Conservation (phyloP, 768 basidiomycete genomes). For the Psilocybe azurescens region DNA sequence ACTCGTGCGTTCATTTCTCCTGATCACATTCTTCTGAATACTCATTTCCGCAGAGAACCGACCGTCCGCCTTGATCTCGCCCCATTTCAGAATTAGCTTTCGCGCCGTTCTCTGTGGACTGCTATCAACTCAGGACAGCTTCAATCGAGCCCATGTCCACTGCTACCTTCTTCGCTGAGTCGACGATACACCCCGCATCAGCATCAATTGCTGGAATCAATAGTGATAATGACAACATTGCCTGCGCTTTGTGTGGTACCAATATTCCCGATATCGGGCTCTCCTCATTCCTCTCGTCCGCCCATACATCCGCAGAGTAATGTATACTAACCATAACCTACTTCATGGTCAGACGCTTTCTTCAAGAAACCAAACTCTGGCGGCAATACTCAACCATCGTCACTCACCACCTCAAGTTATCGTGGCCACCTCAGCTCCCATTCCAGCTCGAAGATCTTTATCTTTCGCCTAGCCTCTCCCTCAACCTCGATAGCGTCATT, state of each 20-base stretch:
- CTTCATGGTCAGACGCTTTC: conserved; percentile 60
- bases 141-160: conserved; percentile 84
- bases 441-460: conserved; percentile 55
- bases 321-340: conserved; percentile 34
- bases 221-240: conserved; percentile 53
- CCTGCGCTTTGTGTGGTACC: conserved; percentile 83
- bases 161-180: conserved; percentile 60
- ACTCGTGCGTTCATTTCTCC: conserved; percentile 70
- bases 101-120: conserved; percentile 77
- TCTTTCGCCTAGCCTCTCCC: conserved; percentile 64
- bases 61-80: conserved; percentile 93
- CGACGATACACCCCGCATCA: conserved; percentile 40
- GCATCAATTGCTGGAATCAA: conserved; percentile 51
- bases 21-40: conserved; percentile 12
- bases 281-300: conserved; percentile 30
- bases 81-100: conserved; percentile 93
- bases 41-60: conserved; percentile 67
- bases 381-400: conserved; percentile 35
- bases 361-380: conserved; percentile 52
- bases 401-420: conserved; percentile 29
- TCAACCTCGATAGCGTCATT: conserved; percentile 35
- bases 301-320: conserved; percentile 39
- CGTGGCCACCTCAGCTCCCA: conserved; percentile 32
- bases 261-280: conserved; percentile 47
- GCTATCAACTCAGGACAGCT: conserved; percentile 91